phyloP scores from a whole-genome alignment of 2,329 filamentous ascomycete genomes.

The Ceratocystis cubensis region DNA sequence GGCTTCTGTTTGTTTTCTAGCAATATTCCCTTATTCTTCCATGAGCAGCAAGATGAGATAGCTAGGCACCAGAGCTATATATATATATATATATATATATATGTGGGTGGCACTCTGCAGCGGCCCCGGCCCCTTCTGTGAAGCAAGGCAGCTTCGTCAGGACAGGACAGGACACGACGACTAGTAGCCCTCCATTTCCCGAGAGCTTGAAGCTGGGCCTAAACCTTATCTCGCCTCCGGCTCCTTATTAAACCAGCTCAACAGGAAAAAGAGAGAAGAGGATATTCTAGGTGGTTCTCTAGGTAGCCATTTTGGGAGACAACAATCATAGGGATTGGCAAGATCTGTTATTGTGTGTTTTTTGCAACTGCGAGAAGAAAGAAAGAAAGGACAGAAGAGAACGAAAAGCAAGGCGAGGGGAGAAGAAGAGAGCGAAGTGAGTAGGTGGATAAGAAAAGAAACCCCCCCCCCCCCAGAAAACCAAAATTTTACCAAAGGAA shows the following conservation, averaged over 20 bases:
- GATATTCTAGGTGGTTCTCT: constrained; percentile 4
- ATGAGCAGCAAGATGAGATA: too few relatives aligned
- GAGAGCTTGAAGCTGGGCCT: background rate
- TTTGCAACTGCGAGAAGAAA: too few relatives aligned
- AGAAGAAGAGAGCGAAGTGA: background rate
- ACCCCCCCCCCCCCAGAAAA: background rate
- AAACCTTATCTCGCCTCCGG: constrained; percentile 2
- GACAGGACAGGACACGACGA: too few relatives aligned
- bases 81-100: too few relatives aligned
- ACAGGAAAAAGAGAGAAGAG: background rate
- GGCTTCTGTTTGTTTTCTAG: too few relatives aligned
- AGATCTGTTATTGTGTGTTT: too few relatives aligned
- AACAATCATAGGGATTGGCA: background rate
- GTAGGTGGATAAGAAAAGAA: background rate
- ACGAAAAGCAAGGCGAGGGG: background rate
- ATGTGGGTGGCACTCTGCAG: too few relatives aligned
- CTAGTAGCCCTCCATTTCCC: background rate
- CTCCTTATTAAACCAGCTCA: background rate
- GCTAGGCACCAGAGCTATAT: too few relatives aligned
- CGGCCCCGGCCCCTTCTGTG: too few relatives aligned
- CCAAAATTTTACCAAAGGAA: background rate
- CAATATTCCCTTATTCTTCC: too few relatives aligned
- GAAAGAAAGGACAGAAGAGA: background rate
- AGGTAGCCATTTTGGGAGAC: background rate
- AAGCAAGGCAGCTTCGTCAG: too few relatives aligned